phyloP scores from a whole-genome alignment of 1,284 basidiomycete species.

The Schizophyllum commune region DNA sequence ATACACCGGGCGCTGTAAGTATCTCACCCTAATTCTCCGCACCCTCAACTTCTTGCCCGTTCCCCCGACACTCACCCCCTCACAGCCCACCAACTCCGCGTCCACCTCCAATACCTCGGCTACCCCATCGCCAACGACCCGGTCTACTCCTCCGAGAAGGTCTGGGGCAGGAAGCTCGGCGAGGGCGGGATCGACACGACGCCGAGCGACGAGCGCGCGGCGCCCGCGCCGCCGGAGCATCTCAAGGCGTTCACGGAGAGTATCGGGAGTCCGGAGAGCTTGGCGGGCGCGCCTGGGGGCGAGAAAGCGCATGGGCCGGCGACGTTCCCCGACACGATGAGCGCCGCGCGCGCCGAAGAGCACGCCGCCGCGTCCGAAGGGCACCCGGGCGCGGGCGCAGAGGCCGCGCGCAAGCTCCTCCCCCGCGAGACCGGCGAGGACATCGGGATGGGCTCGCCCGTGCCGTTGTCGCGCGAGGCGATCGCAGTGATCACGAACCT shows the following conservation, averaged over 20 bases:
- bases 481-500: conserved; percentile 80
- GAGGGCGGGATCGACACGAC: conserved; percentile 76
- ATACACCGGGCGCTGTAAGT: conserved; percentile 81
- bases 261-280: conserved; percentile 27
- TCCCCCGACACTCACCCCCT: too few species aligned
- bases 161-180: conserved; percentile 79
- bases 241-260: conserved; percentile 28
- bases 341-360: too few species aligned
- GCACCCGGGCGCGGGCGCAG: too few species aligned
- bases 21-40: conserved; percentile 5
- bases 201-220: conserved; percentile 55
- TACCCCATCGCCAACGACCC: conserved; percentile 92
- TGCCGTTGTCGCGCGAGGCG: conserved; percentile 77
- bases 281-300: too few species aligned
- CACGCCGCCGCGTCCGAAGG: too few species aligned
- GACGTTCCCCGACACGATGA: too few species aligned
- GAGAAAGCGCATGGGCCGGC: too few species aligned
- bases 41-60: too few species aligned
- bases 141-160: conserved; percentile 70
- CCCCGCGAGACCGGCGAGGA: conserved; percentile 80
- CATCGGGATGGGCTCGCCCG: conserved; percentile 86
- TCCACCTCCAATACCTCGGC: conserved; percentile 94
- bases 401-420: conserved; percentile 26
- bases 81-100: conserved; percentile 88
- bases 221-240: conserved; percentile 58